A percentile compares a stretch with the other conserved stretches of the same genome.
These are phyloP conservation scores for Ceratonia siliqua DNA, from an alignment of 306 rosid genomes.

Conservation along the genomic window DNA sequence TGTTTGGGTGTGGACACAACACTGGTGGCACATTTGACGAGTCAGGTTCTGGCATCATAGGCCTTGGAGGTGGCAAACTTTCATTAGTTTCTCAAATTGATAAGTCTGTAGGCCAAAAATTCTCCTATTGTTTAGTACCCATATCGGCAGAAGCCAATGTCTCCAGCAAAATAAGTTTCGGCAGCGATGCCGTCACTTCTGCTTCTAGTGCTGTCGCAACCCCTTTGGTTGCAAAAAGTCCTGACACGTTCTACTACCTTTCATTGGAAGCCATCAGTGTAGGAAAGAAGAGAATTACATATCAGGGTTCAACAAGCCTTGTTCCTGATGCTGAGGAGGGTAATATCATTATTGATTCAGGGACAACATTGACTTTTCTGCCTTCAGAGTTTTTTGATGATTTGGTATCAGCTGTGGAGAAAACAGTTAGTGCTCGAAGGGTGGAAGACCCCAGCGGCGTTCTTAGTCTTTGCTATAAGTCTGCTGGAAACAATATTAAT, in stretches of 20 bases:
- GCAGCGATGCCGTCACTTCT: constrained; percentile 29
- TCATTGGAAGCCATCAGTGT: constrained; percentile 55
- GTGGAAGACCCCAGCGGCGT: constrained; percentile 41
- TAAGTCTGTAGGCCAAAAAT: constrained; percentile 22
- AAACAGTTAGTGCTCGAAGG: constrained; percentile 17
- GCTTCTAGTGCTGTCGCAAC: constrained; percentile 37
- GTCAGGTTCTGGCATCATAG: constrained; percentile 50
- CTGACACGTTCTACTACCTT: constrained; percentile 33
- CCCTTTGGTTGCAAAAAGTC: constrained; percentile 26
- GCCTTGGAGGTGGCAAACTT: constrained; percentile 52
- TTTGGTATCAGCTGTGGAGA: constrained; percentile 36
- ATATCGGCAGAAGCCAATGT: neutral
- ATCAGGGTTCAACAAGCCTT: neutral
- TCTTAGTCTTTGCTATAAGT: constrained; percentile 45
- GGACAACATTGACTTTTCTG: constrained; percentile 48
- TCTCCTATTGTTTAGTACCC: constrained; percentile 61
- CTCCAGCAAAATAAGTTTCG: constrained; percentile 55
- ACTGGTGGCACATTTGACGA: constrained; percentile 44
- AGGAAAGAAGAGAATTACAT: constrained; percentile 39
- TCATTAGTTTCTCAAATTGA: constrained; percentile 61
- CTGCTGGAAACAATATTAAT: neutral
- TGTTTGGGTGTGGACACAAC: constrained; percentile 54
- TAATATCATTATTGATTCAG: constrained; percentile 56
- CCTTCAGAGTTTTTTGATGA: constrained; percentile 29
- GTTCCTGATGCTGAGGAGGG: constrained; percentile 26